These are phyloP conservation scores for Arthrobotrys entomopaga DNA, from an alignment of 2,329 filamentous ascomycete species.

Conservation along the genomic window DNA sequence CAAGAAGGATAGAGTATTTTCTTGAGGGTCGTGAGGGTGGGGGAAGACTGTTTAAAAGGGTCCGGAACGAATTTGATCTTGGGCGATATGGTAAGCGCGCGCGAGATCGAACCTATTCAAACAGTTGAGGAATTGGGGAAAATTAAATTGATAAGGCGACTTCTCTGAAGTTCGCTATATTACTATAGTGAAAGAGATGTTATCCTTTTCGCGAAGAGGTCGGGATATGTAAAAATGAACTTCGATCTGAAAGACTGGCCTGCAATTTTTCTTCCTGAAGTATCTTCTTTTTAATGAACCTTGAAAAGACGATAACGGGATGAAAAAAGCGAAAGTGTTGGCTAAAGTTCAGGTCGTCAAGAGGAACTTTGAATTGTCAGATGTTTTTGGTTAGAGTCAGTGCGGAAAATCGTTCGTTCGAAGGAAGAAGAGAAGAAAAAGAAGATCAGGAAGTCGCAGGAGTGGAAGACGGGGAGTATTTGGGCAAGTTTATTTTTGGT, in stretches of 20 bases:
- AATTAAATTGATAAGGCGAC: conserved; percentile 64
- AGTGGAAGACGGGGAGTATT: conserved; percentile 52
- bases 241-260: conserved; percentile 54
- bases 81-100: conserved; percentile 36
- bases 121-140: conserved; percentile 5
- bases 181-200: conserved; percentile 44
- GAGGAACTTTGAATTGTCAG: conserved; percentile 55
- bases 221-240: conserved; percentile 18
- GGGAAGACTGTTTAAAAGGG: conserved; percentile 28
- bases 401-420: conserved; percentile 36
- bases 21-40: conserved; percentile 4
- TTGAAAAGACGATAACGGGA: conserved; percentile 55
- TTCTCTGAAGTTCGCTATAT: conserved; percentile 63
- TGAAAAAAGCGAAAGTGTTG: conserved; percentile 51
- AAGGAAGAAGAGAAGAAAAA: conserved; percentile 56
- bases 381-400: conserved; percentile 30
- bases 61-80: conserved; percentile 39
- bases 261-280: conserved; percentile 55
- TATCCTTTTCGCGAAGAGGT: conserved; percentile 48
- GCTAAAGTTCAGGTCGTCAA: conserved; percentile 56
- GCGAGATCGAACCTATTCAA: conserved; percentile 49
- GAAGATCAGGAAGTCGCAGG: conserved; percentile 56
- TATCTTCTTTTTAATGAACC: conserved; percentile 47
- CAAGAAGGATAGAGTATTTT: conserved; percentile 4
- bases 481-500: conserved; percentile 56